phyloP scores from a whole-genome alignment of 2,329 filamentous ascomycete genomes.

The Onygenales sp. region DNA sequence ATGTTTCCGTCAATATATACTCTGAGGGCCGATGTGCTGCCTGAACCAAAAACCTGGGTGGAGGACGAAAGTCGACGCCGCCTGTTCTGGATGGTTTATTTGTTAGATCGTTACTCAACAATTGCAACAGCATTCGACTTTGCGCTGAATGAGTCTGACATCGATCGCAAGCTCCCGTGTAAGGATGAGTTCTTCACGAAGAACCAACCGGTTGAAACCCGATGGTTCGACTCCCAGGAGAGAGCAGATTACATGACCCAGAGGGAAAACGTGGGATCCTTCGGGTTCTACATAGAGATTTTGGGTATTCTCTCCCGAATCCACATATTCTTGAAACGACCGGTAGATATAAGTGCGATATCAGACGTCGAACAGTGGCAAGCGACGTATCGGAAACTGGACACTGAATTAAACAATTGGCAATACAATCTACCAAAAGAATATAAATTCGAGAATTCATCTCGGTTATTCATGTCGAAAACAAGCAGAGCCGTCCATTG shows the following conservation, averaged over 20 bases:
- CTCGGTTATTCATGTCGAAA: conserved; percentile 58
- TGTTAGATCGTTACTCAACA: conserved; percentile 82
- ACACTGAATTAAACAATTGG: conserved; percentile 70
- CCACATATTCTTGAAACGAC: conserved; percentile 78
- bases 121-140: conserved; percentile 90
- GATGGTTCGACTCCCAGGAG: conserved; percentile 59
- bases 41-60: conserved; percentile 74
- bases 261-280: conserved; percentile 74
- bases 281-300: conserved; percentile 85
- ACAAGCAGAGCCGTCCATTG: conserved; percentile 63
- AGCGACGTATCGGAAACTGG: conserved; percentile 72
- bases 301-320: conserved; percentile 79
- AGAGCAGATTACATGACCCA: conserved; percentile 55
- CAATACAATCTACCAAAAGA: conserved; percentile 74
- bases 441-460: conserved; percentile 64
- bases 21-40: conserved; percentile 70
- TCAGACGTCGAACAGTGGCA: conserved; percentile 88
- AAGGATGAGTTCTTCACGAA: conserved; percentile 77
- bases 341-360: conserved; percentile 76
- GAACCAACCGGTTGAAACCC: conserved; percentile 74
- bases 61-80: conserved; percentile 79
- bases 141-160: conserved; percentile 77
- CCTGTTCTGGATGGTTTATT: conserved; percentile 89
- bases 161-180: conserved; percentile 78
- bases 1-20: conserved; percentile 82